Base-by-base conservation (phyloP, 2,329 filamentous ascomycete genomes). In the Penicillium sp. region DNA sequence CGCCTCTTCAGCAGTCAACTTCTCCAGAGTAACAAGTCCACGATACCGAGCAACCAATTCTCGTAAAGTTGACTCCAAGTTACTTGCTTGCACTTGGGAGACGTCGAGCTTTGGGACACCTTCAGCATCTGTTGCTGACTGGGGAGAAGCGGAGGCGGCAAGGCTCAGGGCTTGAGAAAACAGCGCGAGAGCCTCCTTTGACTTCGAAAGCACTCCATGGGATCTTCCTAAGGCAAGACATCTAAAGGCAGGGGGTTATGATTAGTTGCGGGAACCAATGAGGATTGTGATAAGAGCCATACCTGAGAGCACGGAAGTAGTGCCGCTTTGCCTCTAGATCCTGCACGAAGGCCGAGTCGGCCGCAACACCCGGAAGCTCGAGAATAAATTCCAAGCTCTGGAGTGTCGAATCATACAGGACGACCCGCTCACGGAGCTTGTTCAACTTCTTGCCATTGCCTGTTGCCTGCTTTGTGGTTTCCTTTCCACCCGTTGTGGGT, bases 291-390 rank as follows among this genome's bases (percentile, higher is more conserved):
- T n/a, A 23, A 2, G 7, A 34, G 39, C 29, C 83, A 70, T 79
- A 92, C 87, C 93, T 96, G 52, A 97, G 79, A 10, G 94, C 89
- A 58, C 87, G 84, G 77, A 97, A 99, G 75, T 97, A 97, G 57
- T 83, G 80, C 35, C 83, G 81, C 63, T 90, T 93, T 34, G 85
- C 85, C 53, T 90, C 85, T n/a, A 99, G 78, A 70, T 94, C 90
- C 44, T 82, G 77, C 5, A 91, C 80, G 61, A 99, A 89, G 16
- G 77, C 79, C 39, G 85, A 82, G 66, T 99, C 94, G 40, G 91
- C 88, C 35, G 91, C 91, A 18, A 97, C 89, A 72, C 94, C 94
- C 3, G 91, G 89, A 15, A 99, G 81, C 57, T 96, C 91, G 65
- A 89, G 90, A 71, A 97, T 86, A 5, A 91, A 90, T 61, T 97